These are phyloP conservation scores for Neopestalotiopsis clavispora DNA, from an alignment of 2,329 filamentous ascomycete genomes.

Conservation along the genomic window DNA sequence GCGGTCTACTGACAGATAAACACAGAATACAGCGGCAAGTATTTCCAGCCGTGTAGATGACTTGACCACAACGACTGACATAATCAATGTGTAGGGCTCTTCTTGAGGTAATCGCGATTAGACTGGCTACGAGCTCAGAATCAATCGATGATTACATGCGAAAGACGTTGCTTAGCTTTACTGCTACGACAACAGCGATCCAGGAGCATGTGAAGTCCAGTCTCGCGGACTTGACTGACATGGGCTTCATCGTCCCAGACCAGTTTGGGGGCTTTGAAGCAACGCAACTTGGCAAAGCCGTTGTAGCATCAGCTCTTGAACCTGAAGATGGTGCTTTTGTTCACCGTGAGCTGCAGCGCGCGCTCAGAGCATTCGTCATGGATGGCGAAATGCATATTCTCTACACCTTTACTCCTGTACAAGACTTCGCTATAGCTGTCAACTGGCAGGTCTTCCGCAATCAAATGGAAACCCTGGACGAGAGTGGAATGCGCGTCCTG, in stretches of 20 bases:
- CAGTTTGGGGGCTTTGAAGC: constrained; percentile 58
- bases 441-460: constrained; percentile 77
- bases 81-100: constrained; percentile 57
- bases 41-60: not conserved
- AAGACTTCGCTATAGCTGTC: constrained; percentile 59
- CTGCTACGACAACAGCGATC: constrained; percentile 54
- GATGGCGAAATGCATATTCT: constrained; percentile 81
- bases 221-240: constrained; percentile 59
- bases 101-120: constrained; percentile 72
- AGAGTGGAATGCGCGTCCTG: constrained; percentile 73
- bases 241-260: constrained; percentile 59
- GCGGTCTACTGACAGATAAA: constrained; percentile 71
- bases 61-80: not conserved
- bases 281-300: constrained; percentile 71
- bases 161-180: constrained; percentile 69
- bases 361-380: constrained; percentile 76
- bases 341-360: constrained; percentile 69
- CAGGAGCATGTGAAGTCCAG: constrained; percentile 61
- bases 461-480: constrained; percentile 72
- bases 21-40: constrained; percentile 67
- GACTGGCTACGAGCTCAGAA: constrained; percentile 67
- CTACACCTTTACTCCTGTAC: constrained; percentile 78
- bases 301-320: constrained; percentile 74
- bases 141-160: constrained; percentile 71
- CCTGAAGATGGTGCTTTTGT: constrained; percentile 79